Base-by-base conservation (phyloP, 2,329 filamentous ascomycete species). In the Orbilia oligospora region DNA sequence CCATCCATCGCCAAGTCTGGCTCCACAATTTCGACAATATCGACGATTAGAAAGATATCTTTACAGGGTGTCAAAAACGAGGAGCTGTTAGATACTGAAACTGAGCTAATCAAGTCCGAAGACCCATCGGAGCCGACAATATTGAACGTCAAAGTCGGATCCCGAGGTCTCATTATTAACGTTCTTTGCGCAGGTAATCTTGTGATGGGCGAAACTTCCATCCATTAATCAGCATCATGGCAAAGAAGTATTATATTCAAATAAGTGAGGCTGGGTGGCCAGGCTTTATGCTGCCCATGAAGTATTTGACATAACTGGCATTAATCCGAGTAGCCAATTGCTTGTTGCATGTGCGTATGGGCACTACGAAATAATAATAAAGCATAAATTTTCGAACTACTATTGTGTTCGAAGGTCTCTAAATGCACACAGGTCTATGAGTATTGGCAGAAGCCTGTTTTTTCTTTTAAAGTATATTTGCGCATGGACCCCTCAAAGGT, bases 161-260 rank as follows among this genome's bases (percentile, higher is more conserved):
- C 33, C 0, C 30, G 53, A 9, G 71, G 71, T 4, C 41, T 75
- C n/a, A n/a, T 49, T 38, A 46, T 75, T 9, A 75, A 75, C 56
- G 12, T 75, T 1, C 16, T 64, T 30, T 75, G 71, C 20, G 30
- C 27, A 8, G 64, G 64, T 3, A 55, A 75, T 1, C 33, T 49
- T 24, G 33, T 63, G 8, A 10, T 67, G 30, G 36, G 44, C 36
- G 63, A 24, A 18, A 10, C 20, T 22, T 3, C 38, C 22, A 41
- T 49, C 0, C 16, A 44, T 18, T 38, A 10, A 58, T 10, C n/a
- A 22, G 5, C 14, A 16, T 53, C 4, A 30, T 27, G 12, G 38
- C 3, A 20, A 18, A n/a, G n/a, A 2, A 12, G 1, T 24, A n/a
- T n/a, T n/a, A n/a, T n/a, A n/a, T n/a, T n/a, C n/a, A n/a, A n/a